Percentiles rank a stretch among this genome's conserved stretches.
These are phyloP conservation scores for Mortierella sp. DNA, from an alignment of 371 early-diverging fungal species.

Conservation along the genomic window DNA sequence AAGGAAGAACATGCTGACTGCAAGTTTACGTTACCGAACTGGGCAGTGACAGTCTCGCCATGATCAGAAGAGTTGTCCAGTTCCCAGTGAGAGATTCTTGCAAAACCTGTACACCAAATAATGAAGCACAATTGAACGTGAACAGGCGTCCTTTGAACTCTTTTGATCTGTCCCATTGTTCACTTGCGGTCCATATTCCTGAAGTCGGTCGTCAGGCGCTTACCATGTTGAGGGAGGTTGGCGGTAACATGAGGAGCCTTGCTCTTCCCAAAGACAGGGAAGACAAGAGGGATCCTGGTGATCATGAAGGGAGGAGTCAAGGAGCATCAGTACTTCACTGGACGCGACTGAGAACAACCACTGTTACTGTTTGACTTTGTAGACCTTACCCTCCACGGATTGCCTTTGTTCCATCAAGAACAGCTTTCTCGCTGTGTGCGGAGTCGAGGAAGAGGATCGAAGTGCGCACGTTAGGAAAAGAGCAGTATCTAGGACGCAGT, in stretches of 20 bases:
- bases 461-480: neutral
- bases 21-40: constrained; percentile 66
- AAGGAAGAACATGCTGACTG: no score
- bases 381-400: constrained; percentile 80
- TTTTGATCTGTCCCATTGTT: no score
- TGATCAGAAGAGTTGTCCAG: constrained; percentile 62
- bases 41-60: constrained; percentile 67
- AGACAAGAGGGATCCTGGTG: constrained; percentile 75
- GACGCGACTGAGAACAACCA: neutral
- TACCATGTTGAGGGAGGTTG: constrained; percentile 75
- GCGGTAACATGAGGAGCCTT: constrained; percentile 50
- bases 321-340: neutral
- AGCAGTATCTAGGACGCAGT: neutral
- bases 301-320: neutral
- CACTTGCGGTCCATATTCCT: no score
- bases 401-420: constrained; percentile 83
- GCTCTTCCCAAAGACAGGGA: constrained; percentile 83
- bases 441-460: neutral
- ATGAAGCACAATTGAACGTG: no score
- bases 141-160: no score
- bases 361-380: neutral
- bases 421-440: constrained; percentile 65
- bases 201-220: no score
- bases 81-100: constrained; percentile 80
- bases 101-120: constrained; percentile 79